Evolutionary conservation across 805 yeast species (phyloP).

Genomic region (Brettanomyces bruxellensis): DNA sequence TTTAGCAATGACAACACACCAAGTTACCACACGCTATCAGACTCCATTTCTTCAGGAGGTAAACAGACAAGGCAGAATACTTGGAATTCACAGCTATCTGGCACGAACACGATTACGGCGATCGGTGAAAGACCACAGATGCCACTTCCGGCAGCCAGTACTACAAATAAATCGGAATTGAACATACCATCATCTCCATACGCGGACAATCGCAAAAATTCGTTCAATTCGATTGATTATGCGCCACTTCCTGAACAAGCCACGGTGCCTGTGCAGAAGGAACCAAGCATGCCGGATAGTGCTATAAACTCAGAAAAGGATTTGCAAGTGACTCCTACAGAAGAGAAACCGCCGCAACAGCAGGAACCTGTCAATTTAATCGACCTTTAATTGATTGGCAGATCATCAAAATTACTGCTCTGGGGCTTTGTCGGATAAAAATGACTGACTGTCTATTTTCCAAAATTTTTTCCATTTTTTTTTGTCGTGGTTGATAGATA

Average conservation of each 20-base stretch:
- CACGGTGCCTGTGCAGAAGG: background rate
- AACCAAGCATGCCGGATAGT: background rate
- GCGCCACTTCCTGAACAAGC: background rate
- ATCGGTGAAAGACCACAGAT: background rate
- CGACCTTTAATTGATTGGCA: conserved; percentile 8
- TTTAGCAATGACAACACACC: background rate
- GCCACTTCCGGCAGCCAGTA: background rate
- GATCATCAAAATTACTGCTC: too few species aligned
- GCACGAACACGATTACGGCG: background rate
- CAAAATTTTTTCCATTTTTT: too few species aligned
- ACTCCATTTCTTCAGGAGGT: background rate
- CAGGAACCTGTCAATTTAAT: conserved; percentile 15
- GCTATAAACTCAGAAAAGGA: background rate
- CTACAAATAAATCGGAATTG: background rate
- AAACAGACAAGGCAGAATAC: background rate
- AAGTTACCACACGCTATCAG: background rate
- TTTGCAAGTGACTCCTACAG: background rate
- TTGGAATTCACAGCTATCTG: background rate
- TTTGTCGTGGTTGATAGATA: too few species aligned
- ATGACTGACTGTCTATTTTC: too few species aligned
- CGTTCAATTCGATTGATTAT: conserved; percentile 1
- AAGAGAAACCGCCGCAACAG: conserved; percentile 1
- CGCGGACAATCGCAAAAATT: background rate
- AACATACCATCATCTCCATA: background rate
- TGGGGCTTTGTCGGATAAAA: too few species aligned